These are phyloP conservation scores for Casuarina equisetifolia DNA, from an alignment of 306 rosid species.

Conservation along the genomic window DNA sequence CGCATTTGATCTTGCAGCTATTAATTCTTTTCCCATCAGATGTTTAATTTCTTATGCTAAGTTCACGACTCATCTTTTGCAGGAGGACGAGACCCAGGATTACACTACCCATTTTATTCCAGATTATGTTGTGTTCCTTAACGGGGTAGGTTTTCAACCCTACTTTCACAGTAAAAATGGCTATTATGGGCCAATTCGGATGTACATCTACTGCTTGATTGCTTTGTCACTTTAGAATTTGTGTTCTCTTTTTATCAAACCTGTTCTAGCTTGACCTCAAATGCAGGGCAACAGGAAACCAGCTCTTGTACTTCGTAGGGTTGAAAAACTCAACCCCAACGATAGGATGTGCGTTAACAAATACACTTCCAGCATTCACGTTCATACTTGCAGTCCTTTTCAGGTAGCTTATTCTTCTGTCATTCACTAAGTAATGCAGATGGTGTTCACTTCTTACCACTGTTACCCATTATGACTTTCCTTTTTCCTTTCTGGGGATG, in stretches of 20 bases:
- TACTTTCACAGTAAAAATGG: no score
- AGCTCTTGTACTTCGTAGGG: constrained; percentile 61
- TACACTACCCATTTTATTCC: constrained; percentile 54
- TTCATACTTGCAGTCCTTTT: constrained; percentile 70
- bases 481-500: no score
- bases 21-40: no score
- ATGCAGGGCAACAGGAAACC: constrained; percentile 78
- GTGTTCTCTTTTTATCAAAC: not conserved
- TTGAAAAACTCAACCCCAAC: constrained; percentile 65
- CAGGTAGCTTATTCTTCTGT: constrained; percentile 40
- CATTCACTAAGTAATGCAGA: not conserved
- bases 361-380: constrained; percentile 89
- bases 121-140: constrained; percentile 62
- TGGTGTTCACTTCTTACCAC: not conserved
- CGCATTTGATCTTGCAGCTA: no score
- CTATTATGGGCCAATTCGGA: not conserved
- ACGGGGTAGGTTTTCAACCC: constrained; percentile 57
- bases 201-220: not conserved
- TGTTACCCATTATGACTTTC: not conserved
- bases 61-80: not conserved
- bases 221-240: not conserved
- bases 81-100: constrained; percentile 67
- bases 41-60: not conserved
- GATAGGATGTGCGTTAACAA: constrained; percentile 58
- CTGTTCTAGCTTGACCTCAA: not conserved